Percentiles rank a stretch among this genome's conserved stretches.
Conservation (phyloP, 2,329 filamentous ascomycete species). For the Aschersonia sp. region DNA sequence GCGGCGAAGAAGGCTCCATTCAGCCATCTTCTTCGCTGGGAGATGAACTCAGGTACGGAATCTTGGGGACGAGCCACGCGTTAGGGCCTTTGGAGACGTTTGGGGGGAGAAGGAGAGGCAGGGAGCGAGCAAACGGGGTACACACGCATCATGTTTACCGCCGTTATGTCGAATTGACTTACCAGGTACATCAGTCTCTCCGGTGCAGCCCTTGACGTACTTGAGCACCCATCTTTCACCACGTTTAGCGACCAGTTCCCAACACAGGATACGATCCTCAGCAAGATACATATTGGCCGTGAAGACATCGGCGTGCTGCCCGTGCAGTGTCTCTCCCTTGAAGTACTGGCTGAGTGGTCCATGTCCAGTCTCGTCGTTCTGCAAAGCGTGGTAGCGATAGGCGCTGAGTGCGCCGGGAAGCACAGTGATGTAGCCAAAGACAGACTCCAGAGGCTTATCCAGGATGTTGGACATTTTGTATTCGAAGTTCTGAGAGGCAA, state of each 20-base stretch:
- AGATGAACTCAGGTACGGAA: conserved; percentile 89
- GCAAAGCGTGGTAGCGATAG: conserved; percentile 88
- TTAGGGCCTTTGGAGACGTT: not conserved
- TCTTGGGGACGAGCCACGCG: conserved; percentile 33
- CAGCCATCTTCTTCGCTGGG: conserved; percentile 88
- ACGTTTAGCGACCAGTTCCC: conserved; percentile 91
- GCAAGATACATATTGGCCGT: conserved; percentile 94
- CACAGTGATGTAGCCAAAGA: conserved; percentile 97
- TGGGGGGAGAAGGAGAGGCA: not conserved
- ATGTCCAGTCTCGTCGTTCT: conserved; percentile 92
- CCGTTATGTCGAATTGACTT: conserved; percentile 21
- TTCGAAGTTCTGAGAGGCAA: conserved; percentile 97
- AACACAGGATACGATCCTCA: conserved; percentile 81
- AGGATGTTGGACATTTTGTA: conserved; percentile 99
- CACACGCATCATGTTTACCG: not conserved
- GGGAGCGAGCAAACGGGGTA: not conserved
- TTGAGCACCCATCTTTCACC: conserved; percentile 95
- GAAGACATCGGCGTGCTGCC: conserved; percentile 91
- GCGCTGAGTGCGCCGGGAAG: conserved; percentile 88
- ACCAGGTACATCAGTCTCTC: conserved; percentile 96
- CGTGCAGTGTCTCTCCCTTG: conserved; percentile 95
- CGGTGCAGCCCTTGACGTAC: conserved; percentile 91
- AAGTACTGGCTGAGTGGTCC: conserved; percentile 96
- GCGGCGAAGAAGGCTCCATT: conserved; percentile 98
- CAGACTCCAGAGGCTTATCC: conserved; percentile 91